Base-by-base conservation (phyloP, 495 filamentous ascomycete species). In the Cetradonia linearis region DNA sequence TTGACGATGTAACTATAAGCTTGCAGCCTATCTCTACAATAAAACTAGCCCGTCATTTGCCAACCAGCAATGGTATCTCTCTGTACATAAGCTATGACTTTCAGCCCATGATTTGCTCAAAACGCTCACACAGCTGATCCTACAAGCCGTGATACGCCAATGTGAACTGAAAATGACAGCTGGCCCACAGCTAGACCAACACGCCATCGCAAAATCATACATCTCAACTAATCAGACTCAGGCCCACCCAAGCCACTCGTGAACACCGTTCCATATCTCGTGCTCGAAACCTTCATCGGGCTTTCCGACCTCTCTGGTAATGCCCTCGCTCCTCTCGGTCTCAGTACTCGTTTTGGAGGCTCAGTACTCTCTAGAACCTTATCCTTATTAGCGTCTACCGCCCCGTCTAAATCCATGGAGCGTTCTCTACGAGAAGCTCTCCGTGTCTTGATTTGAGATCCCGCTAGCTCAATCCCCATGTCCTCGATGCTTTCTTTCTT, bases 401-500 rank as follows among this genome's bases (percentile, higher is more conserved):
- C 11, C 70, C 74, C 64, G 36, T 49, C 48, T 3, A 63, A 14
- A 38, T 23, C 58, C 2, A 52, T 13, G 18, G 56, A 46, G 33
- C 59, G 53, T 38, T 58, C 46, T 23, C 55, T 48, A 9, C 38
- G 10, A 13, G 48, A 59, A 5, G 57, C 49, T 44, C 54, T 42
- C 59, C 68, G 34, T 62, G 62, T 34, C 23, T 55, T 20, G 46
- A 69, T 55, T 76, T 79, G 27, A 62, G 59, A 18, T 63, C 71
- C 44, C 53, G 62, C 52, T 66, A 73, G 53, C 68, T 76, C 25
- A 37, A 62, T 46, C 65, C 70, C 14, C 68, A 65, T 70, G n/a
- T 37, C 42, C 6, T 73, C 70, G 55, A 72, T 69, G 58, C 70
- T 67, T 8, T 74, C 73, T 30, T 67, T 66, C 13, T 67, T 68